These are phyloP conservation scores for Xylariaceae sp. DNA, from an alignment of 2,329 filamentous ascomycete genomes.

Conservation along the genomic window DNA sequence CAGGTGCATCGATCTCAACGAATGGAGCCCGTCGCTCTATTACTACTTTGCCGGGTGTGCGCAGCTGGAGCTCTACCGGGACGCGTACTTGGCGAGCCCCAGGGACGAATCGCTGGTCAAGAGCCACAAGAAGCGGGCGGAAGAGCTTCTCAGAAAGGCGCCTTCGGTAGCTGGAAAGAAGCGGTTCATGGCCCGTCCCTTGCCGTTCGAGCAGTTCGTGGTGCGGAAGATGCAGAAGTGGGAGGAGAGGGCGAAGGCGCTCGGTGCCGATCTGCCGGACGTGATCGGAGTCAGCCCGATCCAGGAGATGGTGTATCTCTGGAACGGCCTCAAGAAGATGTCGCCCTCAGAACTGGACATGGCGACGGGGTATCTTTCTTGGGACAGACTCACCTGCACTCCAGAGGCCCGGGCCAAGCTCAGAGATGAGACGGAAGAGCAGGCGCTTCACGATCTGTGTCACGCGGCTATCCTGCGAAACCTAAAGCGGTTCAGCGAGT, in stretches of 20 bases:
- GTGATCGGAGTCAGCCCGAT: constrained; percentile 75
- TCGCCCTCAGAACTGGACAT: constrained; percentile 55
- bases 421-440: constrained; percentile 52
- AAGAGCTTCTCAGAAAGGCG: constrained; percentile 65
- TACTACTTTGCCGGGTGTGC: constrained; percentile 79
- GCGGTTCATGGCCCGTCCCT: constrained; percentile 79
- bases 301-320: constrained; percentile 90
- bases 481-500: constrained; percentile 57
- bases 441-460: constrained; percentile 61
- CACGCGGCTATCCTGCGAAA: constrained; percentile 61
- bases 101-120: constrained; percentile 41
- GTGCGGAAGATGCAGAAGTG: constrained; percentile 81
- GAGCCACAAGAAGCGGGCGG: constrained; percentile 57
- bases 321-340: constrained; percentile 87
- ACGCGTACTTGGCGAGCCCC: constrained; percentile 40
- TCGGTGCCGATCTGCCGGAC: constrained; percentile 66
- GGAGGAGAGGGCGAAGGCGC: constrained; percentile 68
- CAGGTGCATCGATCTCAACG: constrained; percentile 71
- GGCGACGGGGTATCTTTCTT: constrained; percentile 59
- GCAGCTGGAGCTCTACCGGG: constrained; percentile 76
- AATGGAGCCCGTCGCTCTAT: constrained; percentile 87
- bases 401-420: constrained; percentile 40
- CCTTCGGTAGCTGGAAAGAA: constrained; percentile 76
- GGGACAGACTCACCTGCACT: constrained; percentile 52
- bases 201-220: constrained; percentile 86